Evolutionary conservation across 2,329 filamentous ascomycete genomes (phyloP), one percentile per base, ranked within the genome.

Genomic region (Hawksworthiomyces lignivorus): DNA sequence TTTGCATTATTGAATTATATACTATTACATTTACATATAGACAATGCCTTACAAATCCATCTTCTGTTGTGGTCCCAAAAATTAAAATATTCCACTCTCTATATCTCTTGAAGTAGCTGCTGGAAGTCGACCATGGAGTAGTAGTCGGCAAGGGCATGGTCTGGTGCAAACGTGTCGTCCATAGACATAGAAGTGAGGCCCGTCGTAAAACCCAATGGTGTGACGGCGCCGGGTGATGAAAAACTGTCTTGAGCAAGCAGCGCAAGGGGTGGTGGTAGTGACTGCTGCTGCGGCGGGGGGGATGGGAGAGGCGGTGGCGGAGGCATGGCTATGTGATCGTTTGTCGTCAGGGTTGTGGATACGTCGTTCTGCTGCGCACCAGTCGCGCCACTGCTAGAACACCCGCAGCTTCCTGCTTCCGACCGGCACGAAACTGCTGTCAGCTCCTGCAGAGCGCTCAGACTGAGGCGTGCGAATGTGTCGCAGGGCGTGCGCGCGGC

Each of bases 401-500:
- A 26, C 8, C 12, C 24, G 24, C 39, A 35, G 31, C 22, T 15
- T 18, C 22, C 22, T 7, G 14, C 33, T n/a, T 20, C 17, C 8
- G 39, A 20, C 5, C 14, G 22, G 11, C n/a, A 35, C 3, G 31
- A 22, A 8, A 41, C 39, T 7, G 39, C 24, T 7, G 39, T 17
- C 6, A 41, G n/a, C 31, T 41, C 39, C 5, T 35, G 31, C 31
- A 41, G 27, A 19, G 39, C 39, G 19, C 39, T 41, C 31, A 41
- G 29, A 18, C 39, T 41, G 14, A 41, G 26, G 6, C 39, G 39
- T 3, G 39, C 31, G 35, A 36, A 41, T 1, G 39, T 41, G 9
- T 36, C 31, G 12, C 35, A 41, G 1, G 39, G 39, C 4, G 31
- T 32, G 12, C 50, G 47, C 0, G 46, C 47, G 17, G 40, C 48